Evolutionary conservation across 768 basidiomycete genomes (phyloP).

Genomic region (Naganishia onofrii): DNA sequence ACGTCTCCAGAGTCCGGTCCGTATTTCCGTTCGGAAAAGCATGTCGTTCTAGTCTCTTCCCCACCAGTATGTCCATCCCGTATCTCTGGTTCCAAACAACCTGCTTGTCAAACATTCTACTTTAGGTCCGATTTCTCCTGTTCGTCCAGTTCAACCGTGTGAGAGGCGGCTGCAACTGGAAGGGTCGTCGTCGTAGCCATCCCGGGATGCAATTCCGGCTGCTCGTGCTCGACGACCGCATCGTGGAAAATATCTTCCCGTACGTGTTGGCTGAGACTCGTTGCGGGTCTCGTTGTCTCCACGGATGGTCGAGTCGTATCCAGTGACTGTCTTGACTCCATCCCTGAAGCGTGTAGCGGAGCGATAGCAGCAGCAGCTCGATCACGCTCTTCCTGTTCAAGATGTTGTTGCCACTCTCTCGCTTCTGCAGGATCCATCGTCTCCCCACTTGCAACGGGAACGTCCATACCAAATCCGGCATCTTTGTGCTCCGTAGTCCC

Average conservation of each 20-base stretch:
- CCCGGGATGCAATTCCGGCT: not conserved
- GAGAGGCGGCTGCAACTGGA: not conserved
- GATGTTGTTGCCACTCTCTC: slow-evolving; percentile 9
- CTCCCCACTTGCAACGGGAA: not conserved
- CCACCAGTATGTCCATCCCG: not conserved
- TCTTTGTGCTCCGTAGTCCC: too few species aligned
- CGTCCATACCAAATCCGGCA: too few species aligned
- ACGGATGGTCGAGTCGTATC: not conserved
- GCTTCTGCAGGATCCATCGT: slow-evolving; percentile 15
- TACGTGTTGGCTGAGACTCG: slow-evolving; percentile 4
- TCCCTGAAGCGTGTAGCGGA: not conserved
- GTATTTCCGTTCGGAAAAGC: too few species aligned
- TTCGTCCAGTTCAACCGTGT: slow-evolving; percentile 1
- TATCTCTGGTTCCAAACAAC: too few species aligned
- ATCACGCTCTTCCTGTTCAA: slow-evolving; percentile 16
- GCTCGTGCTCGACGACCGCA: not conserved
- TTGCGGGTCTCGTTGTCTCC: not conserved
- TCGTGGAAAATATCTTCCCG: slow-evolving; percentile 16
- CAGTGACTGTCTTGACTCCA: not conserved
- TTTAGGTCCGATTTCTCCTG: not conserved
- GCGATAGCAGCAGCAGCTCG: not conserved
- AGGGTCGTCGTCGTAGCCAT: not conserved
- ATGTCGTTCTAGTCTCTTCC: too few species aligned
- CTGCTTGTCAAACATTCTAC: not conserved
- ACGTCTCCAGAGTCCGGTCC: not conserved